These are phyloP conservation scores for Trichophyton rubrum DNA, from an alignment of 2,329 filamentous ascomycete species.

Conservation along the genomic window DNA sequence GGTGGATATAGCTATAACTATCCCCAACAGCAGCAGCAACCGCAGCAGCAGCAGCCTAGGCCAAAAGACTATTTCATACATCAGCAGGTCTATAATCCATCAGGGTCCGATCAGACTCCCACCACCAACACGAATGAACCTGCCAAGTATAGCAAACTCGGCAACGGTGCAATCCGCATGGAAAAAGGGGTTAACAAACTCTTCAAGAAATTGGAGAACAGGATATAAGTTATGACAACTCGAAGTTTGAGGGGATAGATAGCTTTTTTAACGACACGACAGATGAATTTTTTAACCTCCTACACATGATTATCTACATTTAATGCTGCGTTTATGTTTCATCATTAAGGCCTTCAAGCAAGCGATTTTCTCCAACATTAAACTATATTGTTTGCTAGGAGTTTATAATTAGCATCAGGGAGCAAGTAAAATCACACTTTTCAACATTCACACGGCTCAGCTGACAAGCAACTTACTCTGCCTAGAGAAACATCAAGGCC, in stretches of 20 bases:
- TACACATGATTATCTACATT: background rate
- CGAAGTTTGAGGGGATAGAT: background rate
- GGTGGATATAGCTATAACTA: conserved; percentile 36
- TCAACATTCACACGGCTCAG: too few relatives aligned
- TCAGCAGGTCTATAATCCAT: conserved; percentile 36
- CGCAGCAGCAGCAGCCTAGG: conserved; percentile 16
- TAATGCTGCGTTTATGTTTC: background rate
- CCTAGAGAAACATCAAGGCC: too few relatives aligned
- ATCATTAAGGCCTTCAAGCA: background rate
- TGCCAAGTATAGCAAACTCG: conserved; percentile 10
- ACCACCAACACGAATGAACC: background rate
- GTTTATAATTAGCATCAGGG: too few relatives aligned
- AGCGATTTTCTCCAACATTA: background rate
- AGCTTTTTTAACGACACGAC: background rate
- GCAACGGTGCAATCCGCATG: conserved; percentile 20
- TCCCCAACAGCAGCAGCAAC: conserved; percentile 21
- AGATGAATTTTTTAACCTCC: background rate
- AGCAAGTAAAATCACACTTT: too few relatives aligned
- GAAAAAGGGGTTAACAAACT: conserved; percentile 26
- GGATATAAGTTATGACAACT: conserved; percentile 5
- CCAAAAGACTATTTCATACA: conserved; percentile 31
- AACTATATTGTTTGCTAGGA: background rate
- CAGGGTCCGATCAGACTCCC: conserved; percentile 26
- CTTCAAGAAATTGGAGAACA: conserved; percentile 27
- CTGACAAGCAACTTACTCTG: too few relatives aligned